Base-by-base conservation (phyloP, 768 basidiomycete species). In the Tulasnella calospora region DNA sequence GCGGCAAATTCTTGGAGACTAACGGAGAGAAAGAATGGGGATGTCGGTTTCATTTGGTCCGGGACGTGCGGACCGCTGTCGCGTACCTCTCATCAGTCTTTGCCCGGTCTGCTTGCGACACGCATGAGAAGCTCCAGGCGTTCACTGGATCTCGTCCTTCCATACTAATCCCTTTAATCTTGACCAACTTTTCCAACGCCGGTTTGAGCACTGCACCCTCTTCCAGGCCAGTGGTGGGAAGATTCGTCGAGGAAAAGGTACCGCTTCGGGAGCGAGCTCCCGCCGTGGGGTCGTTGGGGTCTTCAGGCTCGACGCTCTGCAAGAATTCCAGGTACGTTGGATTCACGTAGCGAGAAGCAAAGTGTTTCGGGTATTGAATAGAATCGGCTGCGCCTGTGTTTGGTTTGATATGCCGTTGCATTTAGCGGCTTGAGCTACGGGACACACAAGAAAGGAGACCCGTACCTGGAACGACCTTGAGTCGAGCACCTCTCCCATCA, bases 51-150 rank as follows among this genome's bases (percentile, higher is more conserved):
- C 51, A 51, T 67, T 9, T 40, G 57, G 7, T 27, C 33, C 0
- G n/a, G 23, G 61, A 67, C 23, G 12, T 30, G 9, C 12, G 61
- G 61, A 13, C 27, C 30, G 27, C 1, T 27, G 44, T 40, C 30
- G 30, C 71, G 38, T 21, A 72, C 71, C 38, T 72, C 21, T 38
- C 44, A 21, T 72, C 17, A 17, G 44, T n/a, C 71, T 41, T 46
- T 0, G 30, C 33, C 33, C 71, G 23, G 17, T 38, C 44, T 23
- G 17, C 71, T 23, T 41, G 38, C 23, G 36, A 40, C 30, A 72
- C 71, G 38, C 36, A 40, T 23, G 71, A 72, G 71, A 72, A 72
- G 71, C 71, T 40, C 71, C 71, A 72, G 17, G 36, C 71, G 38
- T 36, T 46, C 5, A 23, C 36, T 19, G 36, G 36, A 8, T 40